phyloP scores from a whole-genome alignment of 2,329 filamentous ascomycete genomes.

The Xenoacremonium recifei region DNA sequence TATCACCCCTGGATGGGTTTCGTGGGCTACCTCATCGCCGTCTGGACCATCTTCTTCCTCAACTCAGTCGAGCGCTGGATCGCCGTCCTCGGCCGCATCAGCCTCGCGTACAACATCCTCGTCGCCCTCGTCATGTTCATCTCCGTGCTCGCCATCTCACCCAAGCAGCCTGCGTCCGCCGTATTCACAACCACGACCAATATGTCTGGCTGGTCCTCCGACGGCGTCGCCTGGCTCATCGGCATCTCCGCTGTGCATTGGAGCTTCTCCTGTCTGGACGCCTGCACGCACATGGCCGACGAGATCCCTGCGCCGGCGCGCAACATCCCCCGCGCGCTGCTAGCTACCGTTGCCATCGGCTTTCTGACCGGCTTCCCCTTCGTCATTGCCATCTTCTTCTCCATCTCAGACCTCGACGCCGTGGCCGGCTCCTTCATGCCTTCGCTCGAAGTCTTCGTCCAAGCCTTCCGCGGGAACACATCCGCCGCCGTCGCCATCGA shows the following conservation, averaged over 20 bases:
- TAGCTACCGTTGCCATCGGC: slow-evolving; percentile 47
- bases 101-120: no score
- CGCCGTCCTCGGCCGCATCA: no score
- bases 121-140: slow-evolving; percentile 11
- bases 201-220: slow-evolving; percentile 15
- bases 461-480: no score
- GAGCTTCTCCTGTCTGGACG: slow-evolving; percentile 21
- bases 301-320: slow-evolving; percentile 30
- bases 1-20: no score
- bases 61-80: no score
- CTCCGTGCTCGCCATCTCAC: slow-evolving; percentile 7
- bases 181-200: slow-evolving; percentile 16
- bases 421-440: no score
- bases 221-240: slow-evolving; percentile 16
- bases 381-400: slow-evolving; percentile 51
- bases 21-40: no score
- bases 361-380: slow-evolving; percentile 50
- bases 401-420: slow-evolving; percentile 45
- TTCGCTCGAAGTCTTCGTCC: no score
- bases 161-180: slow-evolving; percentile 9
- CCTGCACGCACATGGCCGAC: slow-evolving; percentile 16
- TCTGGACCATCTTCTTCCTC: no score
- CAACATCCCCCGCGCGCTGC: slow-evolving; percentile 37
- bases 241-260: slow-evolving; percentile 16
- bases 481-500: no score